Conservation (phyloP, 2,329 filamentous ascomycete species). For the Lanzia echinophila region DNA sequence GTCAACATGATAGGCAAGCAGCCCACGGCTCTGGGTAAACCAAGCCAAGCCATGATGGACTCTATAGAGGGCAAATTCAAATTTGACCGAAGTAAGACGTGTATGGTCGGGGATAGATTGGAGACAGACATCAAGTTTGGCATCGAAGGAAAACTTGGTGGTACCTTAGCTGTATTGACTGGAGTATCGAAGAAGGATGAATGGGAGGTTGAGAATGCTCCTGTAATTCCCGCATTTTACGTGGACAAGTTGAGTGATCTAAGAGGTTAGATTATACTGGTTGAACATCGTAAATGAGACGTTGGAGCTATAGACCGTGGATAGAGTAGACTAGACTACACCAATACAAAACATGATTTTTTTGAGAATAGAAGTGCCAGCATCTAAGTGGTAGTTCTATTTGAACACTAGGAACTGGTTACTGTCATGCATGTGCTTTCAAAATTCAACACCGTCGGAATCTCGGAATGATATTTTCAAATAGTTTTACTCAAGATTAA, state of each 20-base stretch:
- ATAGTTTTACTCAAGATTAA: too few species aligned
- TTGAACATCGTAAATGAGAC: not conserved
- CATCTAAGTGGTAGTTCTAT: too few species aligned
- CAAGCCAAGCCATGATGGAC: conserved; percentile 99
- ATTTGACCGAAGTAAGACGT: conserved; percentile 75
- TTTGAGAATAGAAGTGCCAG: too few species aligned
- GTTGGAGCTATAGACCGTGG: too few species aligned
- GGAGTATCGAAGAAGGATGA: conserved; percentile 84
- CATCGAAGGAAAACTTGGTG: conserved; percentile 81
- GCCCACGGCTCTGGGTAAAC: conserved; percentile 81
- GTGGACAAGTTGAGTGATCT: conserved; percentile 81
- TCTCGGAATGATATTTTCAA: too few species aligned
- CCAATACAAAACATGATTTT: too few species aligned
- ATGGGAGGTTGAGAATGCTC: conserved; percentile 62
- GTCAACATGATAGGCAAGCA: conserved; percentile 62
- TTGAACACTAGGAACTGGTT: too few species aligned
- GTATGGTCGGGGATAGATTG: conserved; percentile 91
- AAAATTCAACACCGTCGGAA: too few species aligned
- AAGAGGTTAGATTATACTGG: conserved; percentile 29
- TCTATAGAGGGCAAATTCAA: conserved; percentile 94
- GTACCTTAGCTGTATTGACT: conserved; percentile 84
- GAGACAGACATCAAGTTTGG: conserved; percentile 97
- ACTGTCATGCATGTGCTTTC: too few species aligned
- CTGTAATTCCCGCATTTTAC: conserved; percentile 73
- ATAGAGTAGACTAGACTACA: too few species aligned